Base-by-base conservation (phyloP, 2,329 filamentous ascomycete species). In the Cryphonectria nitschkei region DNA sequence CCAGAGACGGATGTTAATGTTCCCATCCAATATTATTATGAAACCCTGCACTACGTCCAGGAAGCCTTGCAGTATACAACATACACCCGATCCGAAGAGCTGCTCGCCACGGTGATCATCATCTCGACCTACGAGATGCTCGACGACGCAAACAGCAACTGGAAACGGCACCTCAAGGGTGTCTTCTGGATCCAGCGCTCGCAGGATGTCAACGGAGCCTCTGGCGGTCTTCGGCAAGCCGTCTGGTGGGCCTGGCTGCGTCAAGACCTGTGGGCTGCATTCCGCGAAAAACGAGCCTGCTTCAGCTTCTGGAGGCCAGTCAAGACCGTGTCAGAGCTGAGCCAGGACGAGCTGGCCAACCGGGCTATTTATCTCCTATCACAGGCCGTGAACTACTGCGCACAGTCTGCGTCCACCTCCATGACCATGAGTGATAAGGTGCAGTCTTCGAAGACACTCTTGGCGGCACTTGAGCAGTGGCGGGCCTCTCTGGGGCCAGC, bases 51-150 rank as follows among this genome's bases (percentile, higher is more conserved):
- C 65, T 91, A 90, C 72, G 80, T 90, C 0, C 87, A 88, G 65
- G 85, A 85, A 50, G 87, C 89, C 0, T 85, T 91, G 77, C 82
- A 85, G 14, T 88, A 88, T 74, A 81, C 84, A 0, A 85, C 84
- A 0, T 91, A 90, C 75, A 86, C 85, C 7, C 84, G 83, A 63
- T 88, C 86, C 39, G 82, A 82, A 16, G 89, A 91, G 75, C 80
- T 91, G 0, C 82, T 90, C 39, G 85, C 86, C 0, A 91, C 88
- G 0, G 85, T 87, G 0, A 79, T 90, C 0, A 82, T 90, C 22
- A 87, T 91, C 41, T 89, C 87, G 16, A 88, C 87, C 0, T 91
- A 90, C 73, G 89, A 91, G 77, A 91, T 91, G 89, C 84, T 90
- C n/a, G 86, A 89, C 67, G 86, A 84, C 3, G 84, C 84, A 7